Evolutionary conservation across 164 flowering plant genomes (phyloP).

Genomic region (Stephania japonica): DNA sequence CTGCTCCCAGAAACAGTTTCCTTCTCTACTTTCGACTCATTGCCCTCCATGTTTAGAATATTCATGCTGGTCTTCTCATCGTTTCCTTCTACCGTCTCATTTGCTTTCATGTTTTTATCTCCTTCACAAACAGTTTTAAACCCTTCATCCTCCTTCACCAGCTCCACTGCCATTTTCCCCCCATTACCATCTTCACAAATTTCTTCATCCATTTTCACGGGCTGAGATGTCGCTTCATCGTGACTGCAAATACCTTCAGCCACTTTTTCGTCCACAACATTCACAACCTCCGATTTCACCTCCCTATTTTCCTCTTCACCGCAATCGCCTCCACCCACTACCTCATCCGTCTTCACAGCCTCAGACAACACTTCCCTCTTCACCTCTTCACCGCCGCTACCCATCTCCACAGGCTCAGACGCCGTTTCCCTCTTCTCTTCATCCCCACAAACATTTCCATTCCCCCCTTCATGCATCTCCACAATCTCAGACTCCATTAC

Average conservation of each 20-base stretch:
- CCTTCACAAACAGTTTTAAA: not conserved
- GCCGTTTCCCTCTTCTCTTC: too few species aligned
- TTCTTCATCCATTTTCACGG: not conserved
- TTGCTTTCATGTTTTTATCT: not conserved
- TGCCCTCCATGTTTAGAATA: constrained; percentile 1
- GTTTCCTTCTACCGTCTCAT: constrained; percentile 6
- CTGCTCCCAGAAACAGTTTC: not conserved
- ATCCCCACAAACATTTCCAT: too few species aligned
- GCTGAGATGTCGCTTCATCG: not conserved
- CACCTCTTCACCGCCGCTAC: not conserved
- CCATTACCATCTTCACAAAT: not conserved
- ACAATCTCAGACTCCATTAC: too few species aligned
- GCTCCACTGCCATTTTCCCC: not conserved
- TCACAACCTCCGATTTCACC: not conserved
- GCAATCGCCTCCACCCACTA: not conserved
- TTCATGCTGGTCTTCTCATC: constrained; percentile 10
- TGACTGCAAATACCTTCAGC: not conserved
- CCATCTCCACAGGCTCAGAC: too few species aligned
- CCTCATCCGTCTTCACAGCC: not conserved
- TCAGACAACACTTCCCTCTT: not conserved
- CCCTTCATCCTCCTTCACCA: not conserved
- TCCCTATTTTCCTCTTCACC: not conserved
- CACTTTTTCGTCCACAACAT: not conserved
- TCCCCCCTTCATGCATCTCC: too few species aligned
- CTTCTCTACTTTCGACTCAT: constrained; percentile 10